These are phyloP conservation scores for Rutidosis leptorrhynchoides DNA, from an alignment of 129 eudicot genomes.

Conservation along the genomic window DNA sequence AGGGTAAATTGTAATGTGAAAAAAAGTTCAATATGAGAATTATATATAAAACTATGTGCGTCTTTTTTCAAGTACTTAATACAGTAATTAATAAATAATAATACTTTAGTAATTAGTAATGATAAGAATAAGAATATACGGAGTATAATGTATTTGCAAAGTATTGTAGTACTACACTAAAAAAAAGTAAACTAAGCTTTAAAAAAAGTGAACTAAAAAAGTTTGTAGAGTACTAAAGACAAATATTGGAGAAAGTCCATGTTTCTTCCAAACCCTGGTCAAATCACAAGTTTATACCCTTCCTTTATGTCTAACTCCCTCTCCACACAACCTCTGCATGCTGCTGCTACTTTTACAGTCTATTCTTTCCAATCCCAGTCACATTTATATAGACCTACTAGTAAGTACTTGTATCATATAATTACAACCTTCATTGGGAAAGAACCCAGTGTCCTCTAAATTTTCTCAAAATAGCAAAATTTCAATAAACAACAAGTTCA, in stretches of 20 bases:
- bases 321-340: constrained; percentile 21
- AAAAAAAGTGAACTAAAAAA: too few species aligned
- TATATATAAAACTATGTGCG: too few species aligned
- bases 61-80: too few species aligned
- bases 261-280: constrained; percentile 16
- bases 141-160: too few species aligned
- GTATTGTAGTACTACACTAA: too few species aligned
- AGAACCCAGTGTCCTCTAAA: background rate
- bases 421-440: background rate
- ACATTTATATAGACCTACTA: background rate
- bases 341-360: background rate
- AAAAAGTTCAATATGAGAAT: too few species aligned
- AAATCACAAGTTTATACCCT: constrained; percentile 29
- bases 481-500: background rate
- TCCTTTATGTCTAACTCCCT: background rate
- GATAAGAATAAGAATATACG: too few species aligned
- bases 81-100: too few species aligned
- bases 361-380: constrained; percentile 1
- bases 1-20: too few species aligned
- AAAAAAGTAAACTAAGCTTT: too few species aligned
- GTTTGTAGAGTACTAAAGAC: background rate
- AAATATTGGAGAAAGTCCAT: constrained; percentile 20
- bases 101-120: too few species aligned
- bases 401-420: background rate
- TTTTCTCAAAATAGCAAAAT: constrained; percentile 15